These are phyloP conservation scores for Eucalyptus victrix DNA, from an alignment of 345 rosid species.

Conservation along the genomic window DNA sequence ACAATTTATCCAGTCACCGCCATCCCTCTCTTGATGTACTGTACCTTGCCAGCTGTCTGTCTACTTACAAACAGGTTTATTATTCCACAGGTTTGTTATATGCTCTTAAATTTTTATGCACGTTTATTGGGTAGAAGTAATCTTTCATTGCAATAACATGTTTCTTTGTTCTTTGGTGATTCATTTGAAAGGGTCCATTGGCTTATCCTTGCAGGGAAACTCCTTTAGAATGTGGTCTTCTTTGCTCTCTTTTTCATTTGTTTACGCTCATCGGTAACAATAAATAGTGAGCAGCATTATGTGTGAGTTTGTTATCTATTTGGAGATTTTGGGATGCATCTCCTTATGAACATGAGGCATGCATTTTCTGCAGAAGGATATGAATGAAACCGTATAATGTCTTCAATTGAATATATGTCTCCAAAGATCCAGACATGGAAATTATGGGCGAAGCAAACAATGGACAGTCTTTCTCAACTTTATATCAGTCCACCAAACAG, in stretches of 20 bases:
- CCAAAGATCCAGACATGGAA: not conserved
- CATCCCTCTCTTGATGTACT: slow-evolving; percentile 72
- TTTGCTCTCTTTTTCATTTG: not conserved
- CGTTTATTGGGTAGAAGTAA: not conserved
- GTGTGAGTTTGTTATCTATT: not conserved
- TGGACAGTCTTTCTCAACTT: not conserved
- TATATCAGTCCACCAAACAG: not conserved
- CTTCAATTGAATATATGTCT: not conserved
- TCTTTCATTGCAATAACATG: not conserved
- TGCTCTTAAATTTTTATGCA: not conserved
- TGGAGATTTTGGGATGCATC: not conserved
- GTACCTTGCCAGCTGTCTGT: slow-evolving; percentile 84
- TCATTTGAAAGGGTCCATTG: not conserved
- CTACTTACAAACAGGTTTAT: slow-evolving; percentile 85
- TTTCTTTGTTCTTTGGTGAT: not conserved
- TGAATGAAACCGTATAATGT: not conserved
- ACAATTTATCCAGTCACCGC: slow-evolving; percentile 80
- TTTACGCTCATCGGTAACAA: not conserved
- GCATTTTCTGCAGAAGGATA: not conserved
- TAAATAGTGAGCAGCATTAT: not conserved
- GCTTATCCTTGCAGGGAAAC: not conserved
- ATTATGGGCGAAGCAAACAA: not conserved
- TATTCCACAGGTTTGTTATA: slow-evolving; percentile 63
- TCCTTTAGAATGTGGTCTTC: not conserved
- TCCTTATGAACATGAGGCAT: not conserved